phyloP scores from a whole-genome alignment of 495 filamentous ascomycete species.

The Xylaria castorea region DNA sequence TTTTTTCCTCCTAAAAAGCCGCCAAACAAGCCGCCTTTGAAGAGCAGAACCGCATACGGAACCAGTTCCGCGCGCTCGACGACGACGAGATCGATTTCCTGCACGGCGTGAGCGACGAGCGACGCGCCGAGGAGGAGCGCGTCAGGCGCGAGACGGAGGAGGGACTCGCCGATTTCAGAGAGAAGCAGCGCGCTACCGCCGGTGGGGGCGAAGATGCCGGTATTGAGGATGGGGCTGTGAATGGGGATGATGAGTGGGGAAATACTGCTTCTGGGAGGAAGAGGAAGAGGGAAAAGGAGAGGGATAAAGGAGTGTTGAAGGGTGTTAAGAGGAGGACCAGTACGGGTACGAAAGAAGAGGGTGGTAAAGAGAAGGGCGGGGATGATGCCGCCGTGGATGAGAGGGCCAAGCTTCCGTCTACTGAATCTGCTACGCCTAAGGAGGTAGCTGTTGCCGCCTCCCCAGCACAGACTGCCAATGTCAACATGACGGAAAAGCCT shows the following conservation, averaged over 20 bases:
- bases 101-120: slow-evolving; percentile 74
- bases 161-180: slow-evolving; percentile 72
- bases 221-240: slow-evolving; percentile 37
- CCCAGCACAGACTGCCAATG: background rate
- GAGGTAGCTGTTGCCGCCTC: background rate
- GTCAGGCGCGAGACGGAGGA: slow-evolving; percentile 77
- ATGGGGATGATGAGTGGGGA: slow-evolving; percentile 35
- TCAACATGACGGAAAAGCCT: background rate
- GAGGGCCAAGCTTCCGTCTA: background rate
- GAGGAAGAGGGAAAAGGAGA: slow-evolving; percentile 39
- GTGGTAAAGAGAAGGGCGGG: background rate
- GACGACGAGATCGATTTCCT: slow-evolving; percentile 94
- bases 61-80: slow-evolving; percentile 93
- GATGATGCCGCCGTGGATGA: background rate
- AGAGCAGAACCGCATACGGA: slow-evolving; percentile 82
- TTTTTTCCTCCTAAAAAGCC: slow-evolving; percentile 61
- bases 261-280: slow-evolving; percentile 7
- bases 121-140: slow-evolving; percentile 72
- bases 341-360: background rate
- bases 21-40: slow-evolving; percentile 97
- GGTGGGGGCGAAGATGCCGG: slow-evolving; percentile 42
- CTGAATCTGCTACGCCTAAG: background rate
- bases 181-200: slow-evolving; percentile 53
- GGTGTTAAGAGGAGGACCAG: slow-evolving; percentile 32
- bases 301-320: slow-evolving; percentile 27